Conservation (phyloP, 2,329 filamentous ascomycete genomes). For the Colletotrichum tamarilloi region DNA sequence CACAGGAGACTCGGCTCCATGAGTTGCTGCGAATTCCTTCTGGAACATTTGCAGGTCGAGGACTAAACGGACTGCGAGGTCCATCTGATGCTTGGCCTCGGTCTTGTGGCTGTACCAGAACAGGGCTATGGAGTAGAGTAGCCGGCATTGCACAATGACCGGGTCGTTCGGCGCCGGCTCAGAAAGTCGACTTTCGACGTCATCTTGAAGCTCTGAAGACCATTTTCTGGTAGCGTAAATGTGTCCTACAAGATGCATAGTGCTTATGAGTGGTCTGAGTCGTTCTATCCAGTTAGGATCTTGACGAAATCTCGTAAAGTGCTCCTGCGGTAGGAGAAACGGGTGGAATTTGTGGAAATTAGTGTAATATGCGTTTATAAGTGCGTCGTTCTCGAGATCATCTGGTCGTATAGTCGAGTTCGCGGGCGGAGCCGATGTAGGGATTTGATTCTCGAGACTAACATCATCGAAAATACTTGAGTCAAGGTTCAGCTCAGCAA, state of each 20-base stretch:
- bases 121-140: slow-evolving; percentile 49
- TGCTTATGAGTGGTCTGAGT: slow-evolving; percentile 39
- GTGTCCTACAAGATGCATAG: slow-evolving; percentile 48
- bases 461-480: background rate
- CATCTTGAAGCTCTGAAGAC: background rate
- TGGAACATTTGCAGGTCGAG: slow-evolving; percentile 70
- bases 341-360: slow-evolving; percentile 49
- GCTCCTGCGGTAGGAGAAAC: slow-evolving; percentile 38
- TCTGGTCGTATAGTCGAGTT: background rate
- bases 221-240: slow-evolving; percentile 42
- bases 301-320: slow-evolving; percentile 33
- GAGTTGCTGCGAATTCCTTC: slow-evolving; percentile 60
- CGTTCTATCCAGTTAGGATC: background rate
- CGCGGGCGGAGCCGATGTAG: too few species aligned
- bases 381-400: slow-evolving; percentile 35
- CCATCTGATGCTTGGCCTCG: slow-evolving; percentile 44
- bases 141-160: slow-evolving; percentile 48
- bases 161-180: slow-evolving; percentile 33
- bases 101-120: slow-evolving; percentile 46
- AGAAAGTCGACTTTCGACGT: slow-evolving; percentile 23
- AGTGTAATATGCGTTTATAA: slow-evolving; percentile 49
- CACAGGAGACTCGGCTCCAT: slow-evolving; percentile 58
- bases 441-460: background rate
- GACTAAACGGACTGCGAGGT: slow-evolving; percentile 67
- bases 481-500: too few species aligned